Base-by-base conservation (phyloP, 192 early-diverging fungal genomes). In the Diversispora epigaea region DNA sequence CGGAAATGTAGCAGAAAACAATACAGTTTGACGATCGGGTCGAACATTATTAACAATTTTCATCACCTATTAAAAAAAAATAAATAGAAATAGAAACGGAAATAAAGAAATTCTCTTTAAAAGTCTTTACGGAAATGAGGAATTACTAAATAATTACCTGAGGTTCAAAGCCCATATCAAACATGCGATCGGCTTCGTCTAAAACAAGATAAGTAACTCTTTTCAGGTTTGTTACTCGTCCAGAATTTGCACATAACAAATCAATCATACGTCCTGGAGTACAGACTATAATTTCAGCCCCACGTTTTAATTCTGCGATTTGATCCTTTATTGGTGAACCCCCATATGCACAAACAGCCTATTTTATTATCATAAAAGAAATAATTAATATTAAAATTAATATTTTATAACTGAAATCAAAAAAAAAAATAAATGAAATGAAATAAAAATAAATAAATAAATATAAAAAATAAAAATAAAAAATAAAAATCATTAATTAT, bases 131-230 rank as follows among this genome's bases (percentile, higher is more conserved):
- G 49, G 32, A 43, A 32, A 32, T 32, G 25, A 32, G 2, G 50
- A 54, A 14, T 49, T 17, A 17, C 22, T n/a, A 22, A 45, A 45
- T n/a, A 45, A 50, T 60, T 81, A 86, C 86, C 80, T 97, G 95
- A 41, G 94, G 95, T 80, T 97, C 96, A 77, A 99, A 99, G 12
- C 96, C 98, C 92, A 97, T 93, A 80, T 98, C 96, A 85, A 99
- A 97, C 96, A 99, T 98, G 76, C 93, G 89, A 80, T 92, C 94
- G 4, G 95, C 95, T 82, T 96, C 98, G 81, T 99, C 98, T 60
- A 99, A 88, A 6, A 99, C 95, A 83, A 98, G 77, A 79, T 97
- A 97, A 1, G 96, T 98, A 49, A 96, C 93, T 64, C 93, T 85
- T 57, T 86, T 84, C 77, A 97, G 82, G 78, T 94, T 95, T 56